Evolutionary conservation across 305 asterid species (phyloP).

Genomic region (Fraxinus floribunda): DNA sequence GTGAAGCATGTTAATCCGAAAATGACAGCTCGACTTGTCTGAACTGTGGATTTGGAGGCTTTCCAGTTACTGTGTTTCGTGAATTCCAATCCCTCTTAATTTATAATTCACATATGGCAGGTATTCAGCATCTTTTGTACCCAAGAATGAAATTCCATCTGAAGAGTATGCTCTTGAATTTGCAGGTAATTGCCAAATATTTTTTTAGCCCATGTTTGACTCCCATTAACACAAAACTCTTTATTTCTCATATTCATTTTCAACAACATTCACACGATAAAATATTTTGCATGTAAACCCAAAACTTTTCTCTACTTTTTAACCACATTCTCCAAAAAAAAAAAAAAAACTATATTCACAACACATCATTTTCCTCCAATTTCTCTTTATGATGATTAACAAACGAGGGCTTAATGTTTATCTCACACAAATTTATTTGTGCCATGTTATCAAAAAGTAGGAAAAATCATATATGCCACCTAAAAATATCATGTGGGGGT

Average conservation of each 20-base stretch:
- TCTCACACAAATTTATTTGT: background rate
- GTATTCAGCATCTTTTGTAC: slow-evolving; percentile 73
- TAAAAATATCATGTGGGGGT: background rate
- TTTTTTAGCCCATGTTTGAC: background rate
- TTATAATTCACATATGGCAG: slow-evolving; percentile 40
- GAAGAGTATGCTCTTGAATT: slow-evolving; percentile 74
- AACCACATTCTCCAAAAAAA: background rate
- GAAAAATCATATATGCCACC: background rate
- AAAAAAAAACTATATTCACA: background rate
- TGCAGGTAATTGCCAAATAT: slow-evolving; percentile 55
- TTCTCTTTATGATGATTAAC: background rate
- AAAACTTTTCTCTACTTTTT: too few species aligned
- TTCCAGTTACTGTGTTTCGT: background rate
- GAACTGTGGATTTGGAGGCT: background rate
- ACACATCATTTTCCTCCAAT: background rate
- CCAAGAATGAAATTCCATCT: slow-evolving; percentile 64
- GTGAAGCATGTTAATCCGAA: background rate
- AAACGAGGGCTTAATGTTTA: background rate
- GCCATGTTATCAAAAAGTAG: background rate
- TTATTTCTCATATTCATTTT: background rate
- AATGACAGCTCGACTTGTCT: background rate
- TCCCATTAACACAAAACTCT: too few species aligned
- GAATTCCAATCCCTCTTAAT: slow-evolving; percentile 1
- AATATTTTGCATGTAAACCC: background rate
- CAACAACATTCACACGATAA: background rate